phyloP scores from a whole-genome alignment of 2,329 filamentous ascomycete genomes.

The Colletotrichum eremochloae region DNA sequence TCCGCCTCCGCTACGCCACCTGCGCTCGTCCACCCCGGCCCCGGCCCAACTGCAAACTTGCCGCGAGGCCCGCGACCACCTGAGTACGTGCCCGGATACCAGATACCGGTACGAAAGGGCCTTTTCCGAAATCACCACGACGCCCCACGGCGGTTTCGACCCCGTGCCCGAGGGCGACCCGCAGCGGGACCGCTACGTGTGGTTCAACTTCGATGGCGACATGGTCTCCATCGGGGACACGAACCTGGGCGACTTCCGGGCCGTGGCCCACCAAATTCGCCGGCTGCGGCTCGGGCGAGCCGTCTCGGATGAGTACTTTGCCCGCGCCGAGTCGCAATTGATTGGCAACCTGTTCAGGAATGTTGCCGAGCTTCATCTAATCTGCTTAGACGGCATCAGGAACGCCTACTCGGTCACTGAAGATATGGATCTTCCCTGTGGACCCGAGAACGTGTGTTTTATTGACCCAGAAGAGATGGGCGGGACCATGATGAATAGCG shows the following conservation, averaged over 20 bases:
- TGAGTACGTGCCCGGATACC: background rate
- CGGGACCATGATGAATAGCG: conserved; percentile 12
- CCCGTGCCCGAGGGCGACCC: background rate
- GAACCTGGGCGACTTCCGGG: background rate
- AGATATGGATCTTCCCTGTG: conserved; percentile 4
- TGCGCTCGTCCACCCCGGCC: conserved; percentile 9
- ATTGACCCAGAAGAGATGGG: conserved; percentile 3
- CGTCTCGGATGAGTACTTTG: background rate
- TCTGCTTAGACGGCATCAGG: background rate
- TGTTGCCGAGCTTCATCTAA: background rate
- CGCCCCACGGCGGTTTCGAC: background rate
- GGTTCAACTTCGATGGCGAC: conserved; percentile 22
- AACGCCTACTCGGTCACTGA: background rate
- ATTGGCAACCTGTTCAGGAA: background rate
- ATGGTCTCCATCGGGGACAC: conserved; percentile 5
- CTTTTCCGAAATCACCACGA: background rate
- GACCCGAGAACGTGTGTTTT: conserved; percentile 20
- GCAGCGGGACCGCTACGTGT: conserved; percentile 12
- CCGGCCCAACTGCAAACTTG: conserved; percentile 15
- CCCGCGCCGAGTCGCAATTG: background rate
- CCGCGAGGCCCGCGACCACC: conserved; percentile 13
- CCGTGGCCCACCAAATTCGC: background rate
- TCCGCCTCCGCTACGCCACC: conserved; percentile 6
- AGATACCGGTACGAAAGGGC: background rate
- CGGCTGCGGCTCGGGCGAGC: background rate